These are phyloP conservation scores for Venustampulla echinocandica DNA, from an alignment of 495 filamentous ascomycete species.

Conservation along the genomic window DNA sequence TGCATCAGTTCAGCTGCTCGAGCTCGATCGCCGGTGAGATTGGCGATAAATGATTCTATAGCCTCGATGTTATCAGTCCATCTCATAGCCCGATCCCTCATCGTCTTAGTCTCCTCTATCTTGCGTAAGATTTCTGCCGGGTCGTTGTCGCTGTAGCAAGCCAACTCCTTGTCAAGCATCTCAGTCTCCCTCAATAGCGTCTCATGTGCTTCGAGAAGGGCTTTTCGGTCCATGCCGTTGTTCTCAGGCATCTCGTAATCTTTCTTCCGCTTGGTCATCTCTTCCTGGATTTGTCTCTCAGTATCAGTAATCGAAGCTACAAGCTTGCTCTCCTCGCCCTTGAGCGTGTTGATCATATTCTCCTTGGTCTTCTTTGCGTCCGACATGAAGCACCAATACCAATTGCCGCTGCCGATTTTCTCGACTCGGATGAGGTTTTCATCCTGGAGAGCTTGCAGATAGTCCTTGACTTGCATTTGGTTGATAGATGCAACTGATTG, in stretches of 20 bases:
- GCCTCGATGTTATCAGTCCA: slow-evolving; percentile 57
- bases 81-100: slow-evolving; percentile 38
- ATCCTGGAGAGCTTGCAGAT: slow-evolving; percentile 53
- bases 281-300: slow-evolving; percentile 34
- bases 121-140: slow-evolving; percentile 43
- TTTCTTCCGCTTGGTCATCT: slow-evolving; percentile 32
- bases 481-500: slow-evolving; percentile 60
- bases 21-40: slow-evolving; percentile 43
- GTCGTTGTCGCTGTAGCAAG: slow-evolving; percentile 42
- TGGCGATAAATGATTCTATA: slow-evolving; percentile 49
- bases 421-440: slow-evolving; percentile 61
- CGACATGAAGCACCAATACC: slow-evolving; percentile 69
- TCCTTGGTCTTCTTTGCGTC: slow-evolving; percentile 46
- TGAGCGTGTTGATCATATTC: slow-evolving; percentile 36
- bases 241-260: slow-evolving; percentile 30
- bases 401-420: slow-evolving; percentile 74
- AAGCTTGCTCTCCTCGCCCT: slow-evolving; percentile 46
- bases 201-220: slow-evolving; percentile 28
- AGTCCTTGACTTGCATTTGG: slow-evolving; percentile 62
- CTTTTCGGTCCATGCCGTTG: slow-evolving; percentile 15
- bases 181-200: slow-evolving; percentile 30
- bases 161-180: slow-evolving; percentile 33
- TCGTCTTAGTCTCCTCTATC: slow-evolving; percentile 38
- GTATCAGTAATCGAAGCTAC: slow-evolving; percentile 29
- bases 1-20: slow-evolving; percentile 42